A percentile compares a stretch with the other conserved stretches of the same genome.
phyloP scores from a whole-genome alignment of 2,329 filamentous ascomycete species.

The Zarea fungicola region DNA sequence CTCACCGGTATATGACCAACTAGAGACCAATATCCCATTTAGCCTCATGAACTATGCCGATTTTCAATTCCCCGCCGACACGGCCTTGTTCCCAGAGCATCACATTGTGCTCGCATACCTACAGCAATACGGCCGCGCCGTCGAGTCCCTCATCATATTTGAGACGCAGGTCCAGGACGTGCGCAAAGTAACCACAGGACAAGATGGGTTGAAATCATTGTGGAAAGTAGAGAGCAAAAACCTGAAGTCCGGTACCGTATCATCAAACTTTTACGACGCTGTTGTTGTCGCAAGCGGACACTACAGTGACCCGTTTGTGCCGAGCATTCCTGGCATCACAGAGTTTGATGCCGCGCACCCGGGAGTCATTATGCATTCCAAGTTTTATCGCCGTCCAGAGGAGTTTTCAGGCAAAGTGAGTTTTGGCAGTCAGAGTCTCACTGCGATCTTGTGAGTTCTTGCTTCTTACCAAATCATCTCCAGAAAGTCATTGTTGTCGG shows the following conservation, averaged over 20 bases:
- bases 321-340: constrained; percentile 49
- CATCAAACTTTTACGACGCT: constrained; percentile 48
- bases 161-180: constrained; percentile 54
- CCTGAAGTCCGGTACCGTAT: constrained; percentile 21
- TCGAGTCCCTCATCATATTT: constrained; percentile 54
- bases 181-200: constrained; percentile 19
- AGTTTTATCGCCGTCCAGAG: constrained; percentile 53
- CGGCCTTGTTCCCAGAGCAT: constrained; percentile 63
- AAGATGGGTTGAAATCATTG: constrained; percentile 27
- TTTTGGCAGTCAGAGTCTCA: background rate
- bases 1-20: constrained; percentile 64
- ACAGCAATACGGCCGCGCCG: constrained; percentile 54
- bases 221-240: constrained; percentile 42
- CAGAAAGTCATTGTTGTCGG: constrained; percentile 63
- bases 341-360: constrained; percentile 47
- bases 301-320: constrained; percentile 56
- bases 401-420: constrained; percentile 28
- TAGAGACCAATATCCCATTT: constrained; percentile 74
- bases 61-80: constrained; percentile 48
- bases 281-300: constrained; percentile 59
- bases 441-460: background rate
- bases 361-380: constrained; percentile 55
- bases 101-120: constrained; percentile 61
- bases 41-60: constrained; percentile 67
- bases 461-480: background rate